Evolutionary conservation across 2,329 filamentous ascomycete genomes (phyloP).

Genomic region (Colletotrichum navitas): DNA sequence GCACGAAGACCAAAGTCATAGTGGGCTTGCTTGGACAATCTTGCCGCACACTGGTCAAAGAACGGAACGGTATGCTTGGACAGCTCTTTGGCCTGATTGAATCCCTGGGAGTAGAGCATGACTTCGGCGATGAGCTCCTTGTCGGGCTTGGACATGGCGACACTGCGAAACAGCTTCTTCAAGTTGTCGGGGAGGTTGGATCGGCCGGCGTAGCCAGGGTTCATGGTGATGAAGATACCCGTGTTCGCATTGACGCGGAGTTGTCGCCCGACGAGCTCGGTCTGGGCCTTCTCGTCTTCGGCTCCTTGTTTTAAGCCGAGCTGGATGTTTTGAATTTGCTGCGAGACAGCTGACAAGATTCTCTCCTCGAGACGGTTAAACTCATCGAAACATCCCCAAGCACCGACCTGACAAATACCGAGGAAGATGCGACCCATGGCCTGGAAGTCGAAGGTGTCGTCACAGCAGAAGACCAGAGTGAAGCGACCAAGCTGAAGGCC

Average conservation of each 20-base stretch:
- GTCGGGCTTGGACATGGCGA: slow-evolving; percentile 99
- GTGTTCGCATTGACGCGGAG: slow-evolving; percentile 92
- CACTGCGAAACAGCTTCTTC: slow-evolving; percentile 99
- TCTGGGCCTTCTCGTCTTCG: slow-evolving; percentile 86
- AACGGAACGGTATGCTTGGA: slow-evolving; percentile 98
- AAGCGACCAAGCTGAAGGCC: slow-evolving; percentile 97
- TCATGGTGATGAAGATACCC: slow-evolving; percentile 99
- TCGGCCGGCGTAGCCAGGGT: slow-evolving; percentile 96
- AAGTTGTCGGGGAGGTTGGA: slow-evolving; percentile 98
- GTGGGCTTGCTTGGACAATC: slow-evolving; percentile 94
- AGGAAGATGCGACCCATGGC: slow-evolving; percentile 99
- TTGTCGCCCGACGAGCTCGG: slow-evolving; percentile 93
- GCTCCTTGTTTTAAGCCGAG: slow-evolving; percentile 89
- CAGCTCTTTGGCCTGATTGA: slow-evolving; percentile 93
- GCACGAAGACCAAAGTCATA: slow-evolving; percentile 99
- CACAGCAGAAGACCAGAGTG: slow-evolving; percentile 98
- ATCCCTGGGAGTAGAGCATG: slow-evolving; percentile 99
- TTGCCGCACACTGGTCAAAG: slow-evolving; percentile 88
- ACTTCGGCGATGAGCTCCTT: slow-evolving; percentile 99
- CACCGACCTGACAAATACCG: slow-evolving; percentile 98
- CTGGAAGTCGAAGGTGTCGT: slow-evolving; percentile 99
- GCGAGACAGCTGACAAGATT: slow-evolving; percentile 96
- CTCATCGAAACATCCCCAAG: slow-evolving; percentile 99
- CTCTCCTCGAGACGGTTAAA: slow-evolving; percentile 99
- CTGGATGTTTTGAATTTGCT: slow-evolving; percentile 99